Conservation (phyloP, 495 filamentous ascomycete species). For the Darksidea phi region DNA sequence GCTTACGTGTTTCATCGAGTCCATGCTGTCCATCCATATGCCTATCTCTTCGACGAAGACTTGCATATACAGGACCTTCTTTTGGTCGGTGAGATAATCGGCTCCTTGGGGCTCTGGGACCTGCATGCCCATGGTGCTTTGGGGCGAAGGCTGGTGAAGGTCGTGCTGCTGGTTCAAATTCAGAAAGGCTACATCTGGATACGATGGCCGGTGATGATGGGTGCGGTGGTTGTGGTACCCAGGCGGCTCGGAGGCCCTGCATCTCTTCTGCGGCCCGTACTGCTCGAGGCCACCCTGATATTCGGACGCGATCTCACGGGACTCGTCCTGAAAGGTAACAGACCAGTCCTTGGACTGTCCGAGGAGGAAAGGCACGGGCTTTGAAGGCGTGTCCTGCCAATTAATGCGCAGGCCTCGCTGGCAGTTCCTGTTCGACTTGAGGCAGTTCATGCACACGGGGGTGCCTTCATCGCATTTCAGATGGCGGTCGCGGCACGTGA, state of each 20-base stretch:
- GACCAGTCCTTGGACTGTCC: constrained; percentile 63
- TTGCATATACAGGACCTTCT: constrained; percentile 83
- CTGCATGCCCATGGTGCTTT: constrained; percentile 46
- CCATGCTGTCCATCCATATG: constrained; percentile 91
- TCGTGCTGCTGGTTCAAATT: neutral
- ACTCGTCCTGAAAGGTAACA: constrained; percentile 85
- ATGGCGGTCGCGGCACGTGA: constrained; percentile 53
- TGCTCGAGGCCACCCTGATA: constrained; percentile 78
- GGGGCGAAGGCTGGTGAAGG: constrained; percentile 10
- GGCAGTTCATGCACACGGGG: constrained; percentile 82
- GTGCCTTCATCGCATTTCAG: constrained; percentile 80
- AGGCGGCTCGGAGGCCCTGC: constrained; percentile 40
- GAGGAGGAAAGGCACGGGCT: constrained; percentile 60
- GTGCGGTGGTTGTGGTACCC: constrained; percentile 20
- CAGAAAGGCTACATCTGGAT: constrained; percentile 19
- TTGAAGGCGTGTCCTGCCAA: constrained; percentile 84
- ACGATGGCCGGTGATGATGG: constrained; percentile 28
- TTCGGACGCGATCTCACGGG: constrained; percentile 84
- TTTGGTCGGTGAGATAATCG: constrained; percentile 62
- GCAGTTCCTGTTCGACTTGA: constrained; percentile 81
- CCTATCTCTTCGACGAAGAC: constrained; percentile 89
- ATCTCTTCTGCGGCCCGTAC: constrained; percentile 55
- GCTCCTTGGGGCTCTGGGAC: constrained; percentile 37
- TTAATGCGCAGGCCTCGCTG: constrained; percentile 86
- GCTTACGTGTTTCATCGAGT: constrained; percentile 76